phyloP scores from a whole-genome alignment of 306 rosid species.

The Vigna mungo region DNA sequence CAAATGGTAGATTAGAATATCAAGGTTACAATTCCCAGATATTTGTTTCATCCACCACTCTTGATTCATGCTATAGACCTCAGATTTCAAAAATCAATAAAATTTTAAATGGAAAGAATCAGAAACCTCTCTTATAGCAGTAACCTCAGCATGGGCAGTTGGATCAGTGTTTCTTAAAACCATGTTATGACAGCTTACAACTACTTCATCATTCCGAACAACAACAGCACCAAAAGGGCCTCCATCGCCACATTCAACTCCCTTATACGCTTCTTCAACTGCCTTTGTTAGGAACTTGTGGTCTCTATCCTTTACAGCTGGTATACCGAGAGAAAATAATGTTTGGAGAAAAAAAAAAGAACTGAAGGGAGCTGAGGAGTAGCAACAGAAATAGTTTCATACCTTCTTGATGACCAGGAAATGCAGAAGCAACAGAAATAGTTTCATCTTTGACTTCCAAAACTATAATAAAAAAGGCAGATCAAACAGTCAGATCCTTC shows the following conservation, averaged over 20 bases:
- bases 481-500: conserved; percentile 21
- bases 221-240: conserved; percentile 90
- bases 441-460: conserved; percentile 69
- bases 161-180: conserved; percentile 77
- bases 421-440: conserved; percentile 76
- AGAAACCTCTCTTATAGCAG: conserved; percentile 83
- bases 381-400: background rate
- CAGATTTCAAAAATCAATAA: conserved; percentile 25
- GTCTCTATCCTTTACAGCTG: conserved; percentile 83
- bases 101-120: conserved; percentile 12
- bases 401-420: conserved; percentile 75
- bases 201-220: conserved; percentile 79
- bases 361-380: background rate
- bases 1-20: background rate
- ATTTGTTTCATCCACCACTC: background rate
- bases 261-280: conserved; percentile 86
- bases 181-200: conserved; percentile 87
- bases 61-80: background rate
- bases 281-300: conserved; percentile 70
- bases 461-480: conserved; percentile 42
- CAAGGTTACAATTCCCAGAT: conserved; percentile 22
- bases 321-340: conserved; percentile 37
- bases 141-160: conserved; percentile 90
- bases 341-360: background rate
- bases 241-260: conserved; percentile 83